These are phyloP conservation scores for Pyrenula aspistea DNA, from an alignment of 495 filamentous ascomycete genomes.

Conservation along the genomic window DNA sequence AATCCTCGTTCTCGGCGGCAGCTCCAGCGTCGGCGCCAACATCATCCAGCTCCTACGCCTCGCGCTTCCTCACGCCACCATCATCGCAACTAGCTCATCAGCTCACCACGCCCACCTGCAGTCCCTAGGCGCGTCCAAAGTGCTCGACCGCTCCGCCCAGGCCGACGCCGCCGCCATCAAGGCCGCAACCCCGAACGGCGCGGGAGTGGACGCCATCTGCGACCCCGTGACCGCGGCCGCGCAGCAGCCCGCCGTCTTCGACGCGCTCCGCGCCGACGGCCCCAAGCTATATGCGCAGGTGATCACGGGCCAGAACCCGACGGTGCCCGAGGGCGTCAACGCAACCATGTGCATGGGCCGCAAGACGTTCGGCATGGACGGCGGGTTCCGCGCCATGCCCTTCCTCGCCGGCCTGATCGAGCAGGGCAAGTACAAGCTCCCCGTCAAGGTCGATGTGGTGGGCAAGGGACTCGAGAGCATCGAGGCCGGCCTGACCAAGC, in stretches of 20 bases:
- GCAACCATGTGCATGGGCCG: slow-evolving; percentile 11
- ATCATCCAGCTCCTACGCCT: slow-evolving; percentile 31
- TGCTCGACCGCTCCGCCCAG: slow-evolving; percentile 17
- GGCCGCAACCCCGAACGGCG: slow-evolving; percentile 13
- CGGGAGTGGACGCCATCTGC: slow-evolving; percentile 28
- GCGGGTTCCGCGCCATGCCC: slow-evolving; percentile 4
- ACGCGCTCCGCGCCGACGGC: slow-evolving; percentile 13
- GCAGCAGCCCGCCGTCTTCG: slow-evolving; percentile 9
- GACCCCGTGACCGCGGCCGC: slow-evolving; percentile 21
- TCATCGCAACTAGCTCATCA: slow-evolving; percentile 27
- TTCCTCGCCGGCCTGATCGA: slow-evolving; percentile 11
- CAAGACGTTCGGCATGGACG: slow-evolving; percentile 12
- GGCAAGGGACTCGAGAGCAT: slow-evolving; percentile 19
- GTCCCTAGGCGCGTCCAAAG: slow-evolving; percentile 18
- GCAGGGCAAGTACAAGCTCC: slow-evolving; percentile 4
- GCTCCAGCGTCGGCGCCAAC: slow-evolving; percentile 24
- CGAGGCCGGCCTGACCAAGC: slow-evolving; percentile 14
- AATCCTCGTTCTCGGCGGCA: slow-evolving; percentile 29
- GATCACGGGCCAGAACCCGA: slow-evolving; percentile 15
- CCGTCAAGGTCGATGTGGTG: slow-evolving; percentile 11
- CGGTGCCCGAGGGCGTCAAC: slow-evolving; percentile 13
- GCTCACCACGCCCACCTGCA: slow-evolving; percentile 15
- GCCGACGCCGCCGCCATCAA: slow-evolving; percentile 13
- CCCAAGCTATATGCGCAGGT: slow-evolving; percentile 22
- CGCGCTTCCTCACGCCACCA: slow-evolving; percentile 13